These are phyloP conservation scores for Psilocybe sp. DNA, from an alignment of 768 basidiomycete genomes.

Conservation along the genomic window DNA sequence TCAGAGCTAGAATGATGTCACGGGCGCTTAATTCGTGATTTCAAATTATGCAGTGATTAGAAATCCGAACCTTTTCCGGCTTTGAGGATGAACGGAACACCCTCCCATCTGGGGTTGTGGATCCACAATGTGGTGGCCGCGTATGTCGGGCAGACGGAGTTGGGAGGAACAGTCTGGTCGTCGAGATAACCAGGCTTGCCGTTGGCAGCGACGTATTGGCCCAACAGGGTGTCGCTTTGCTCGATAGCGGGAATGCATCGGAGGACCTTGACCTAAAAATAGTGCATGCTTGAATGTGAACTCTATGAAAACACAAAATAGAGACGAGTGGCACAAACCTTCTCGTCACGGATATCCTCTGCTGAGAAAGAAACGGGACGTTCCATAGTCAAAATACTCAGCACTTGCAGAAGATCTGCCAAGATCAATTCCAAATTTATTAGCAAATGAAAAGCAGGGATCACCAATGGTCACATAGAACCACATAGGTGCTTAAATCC, in stretches of 20 bases:
- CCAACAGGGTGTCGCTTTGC: conserved; percentile 78
- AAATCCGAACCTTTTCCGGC: conserved; percentile 84
- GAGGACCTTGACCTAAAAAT: conserved; percentile 86
- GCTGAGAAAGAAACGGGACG: conserved; percentile 95
- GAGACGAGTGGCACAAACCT: conserved; percentile 47
- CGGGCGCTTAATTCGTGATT: background rate
- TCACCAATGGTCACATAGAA: background rate
- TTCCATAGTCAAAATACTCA: conserved; percentile 96
- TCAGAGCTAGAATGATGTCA: conserved; percentile 60
- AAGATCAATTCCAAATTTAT: too few relatives aligned
- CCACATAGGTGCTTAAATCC: too few relatives aligned
- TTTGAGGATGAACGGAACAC: conserved; percentile 97
- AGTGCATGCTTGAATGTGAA: conserved; percentile 5
- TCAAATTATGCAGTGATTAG: background rate
- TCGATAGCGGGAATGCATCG: conserved; percentile 85
- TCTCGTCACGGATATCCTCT: conserved; percentile 98
- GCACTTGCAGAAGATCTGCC: conserved; percentile 88
- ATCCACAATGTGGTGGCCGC: conserved; percentile 90
- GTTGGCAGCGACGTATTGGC: conserved; percentile 87
- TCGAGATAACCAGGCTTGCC: conserved; percentile 99
- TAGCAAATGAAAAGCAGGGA: background rate
- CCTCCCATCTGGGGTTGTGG: conserved; percentile 96
- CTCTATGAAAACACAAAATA: conserved; percentile 1
- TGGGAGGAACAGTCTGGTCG: conserved; percentile 90
- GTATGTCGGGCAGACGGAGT: conserved; percentile 91